Base-by-base conservation (phyloP, 164 flowering plant species). In the Macadamia tetraphylla region DNA sequence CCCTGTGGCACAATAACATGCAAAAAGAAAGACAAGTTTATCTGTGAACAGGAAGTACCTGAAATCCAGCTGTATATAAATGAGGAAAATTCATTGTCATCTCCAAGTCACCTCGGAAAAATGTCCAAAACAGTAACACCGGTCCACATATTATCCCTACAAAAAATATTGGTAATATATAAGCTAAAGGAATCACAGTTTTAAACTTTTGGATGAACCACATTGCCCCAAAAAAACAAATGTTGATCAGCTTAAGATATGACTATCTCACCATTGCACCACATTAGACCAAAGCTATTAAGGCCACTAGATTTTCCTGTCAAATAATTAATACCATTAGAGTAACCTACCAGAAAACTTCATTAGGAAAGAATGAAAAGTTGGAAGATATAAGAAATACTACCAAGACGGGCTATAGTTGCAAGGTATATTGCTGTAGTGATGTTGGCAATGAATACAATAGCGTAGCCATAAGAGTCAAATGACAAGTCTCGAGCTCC, bases 371-470 rank as follows among this genome's bases (percentile, higher is more conserved):
- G 29, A 6, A 44, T 52, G 43, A 55, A 58, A 53, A 1, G 52
- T 58, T 59, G 57, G 40, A 58, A 63, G 59, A 49, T 32, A n/a
- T 58, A 9, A 43, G 57, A 62, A 55, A 40, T 49, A 67, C 68
- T 84, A 94, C 98, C 98, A 73, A 90, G 75, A 44, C 97, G 97
- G 65, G 93, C 82, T 69, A 94, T 94, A 65, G 91, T 87, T 61
- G 97, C 98, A 23, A 94, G 95, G 76, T 91, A 94, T 75, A 94
- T 79, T 60, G 98, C 98, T 40, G 98, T 94, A 1, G 95, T 77
- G 67, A 90, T 75, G 79, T 92, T 91, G 72, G 98, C 69, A 62
- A 87, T 13, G 73, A 91, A 87, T 61, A 94, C 97, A 78, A 94
- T 68, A 52, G 84, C 79, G 73, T 94, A 91, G 18, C 96, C 92